Evolutionary conservation across 73 alveolate genomes (phyloP).

Genomic region (Paramecium caudatum): DNA sequence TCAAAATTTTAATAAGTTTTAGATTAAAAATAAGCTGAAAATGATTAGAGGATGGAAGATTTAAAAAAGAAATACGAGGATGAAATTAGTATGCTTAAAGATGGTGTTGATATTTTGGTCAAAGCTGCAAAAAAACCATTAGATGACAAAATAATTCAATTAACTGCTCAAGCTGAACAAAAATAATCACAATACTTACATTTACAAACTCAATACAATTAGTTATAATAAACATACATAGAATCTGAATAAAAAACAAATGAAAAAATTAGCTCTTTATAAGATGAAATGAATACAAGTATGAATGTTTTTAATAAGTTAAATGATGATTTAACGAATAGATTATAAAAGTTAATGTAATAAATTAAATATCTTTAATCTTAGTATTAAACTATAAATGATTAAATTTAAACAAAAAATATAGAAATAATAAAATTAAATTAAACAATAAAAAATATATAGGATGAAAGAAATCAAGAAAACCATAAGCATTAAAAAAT

Average conservation of each 20-base stretch:
- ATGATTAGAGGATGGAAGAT: background rate
- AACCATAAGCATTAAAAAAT: constrained; percentile 22
- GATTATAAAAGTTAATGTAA: background rate
- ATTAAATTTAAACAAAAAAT: background rate
- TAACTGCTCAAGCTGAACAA: background rate
- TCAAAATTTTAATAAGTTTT: background rate
- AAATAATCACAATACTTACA: background rate
- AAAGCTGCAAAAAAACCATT: constrained; percentile 35
- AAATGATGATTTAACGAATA: background rate
- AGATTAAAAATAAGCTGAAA: background rate
- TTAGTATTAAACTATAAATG: background rate
- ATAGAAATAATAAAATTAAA: background rate
- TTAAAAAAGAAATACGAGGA: background rate
- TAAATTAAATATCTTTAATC: background rate
- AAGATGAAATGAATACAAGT: constrained; percentile 26
- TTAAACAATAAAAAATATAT: background rate
- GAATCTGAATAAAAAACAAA: constrained; percentile 32
- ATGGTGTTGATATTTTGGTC: background rate
- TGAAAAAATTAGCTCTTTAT: background rate
- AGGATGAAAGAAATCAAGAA: background rate
- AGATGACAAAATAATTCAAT: background rate
- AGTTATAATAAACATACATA: background rate
- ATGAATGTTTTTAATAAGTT: background rate
- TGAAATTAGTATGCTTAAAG: background rate
- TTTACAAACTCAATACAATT: background rate